A percentile compares a stretch with the other conserved stretches of the same genome.
phyloP scores from a whole-genome alignment of 768 basidiomycete genomes.

The Pulveroboletus sp. region DNA sequence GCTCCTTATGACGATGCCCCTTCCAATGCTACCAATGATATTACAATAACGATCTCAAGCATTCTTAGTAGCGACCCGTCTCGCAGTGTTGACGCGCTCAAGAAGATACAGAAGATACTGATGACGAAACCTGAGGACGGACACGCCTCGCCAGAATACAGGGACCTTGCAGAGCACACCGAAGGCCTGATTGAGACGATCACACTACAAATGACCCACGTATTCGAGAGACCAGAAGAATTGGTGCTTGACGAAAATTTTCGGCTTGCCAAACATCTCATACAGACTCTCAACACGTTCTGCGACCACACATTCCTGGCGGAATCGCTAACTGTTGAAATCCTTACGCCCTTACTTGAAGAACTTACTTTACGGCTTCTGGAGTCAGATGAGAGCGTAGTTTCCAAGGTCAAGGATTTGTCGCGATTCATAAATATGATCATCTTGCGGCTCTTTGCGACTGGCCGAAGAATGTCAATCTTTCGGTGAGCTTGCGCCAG shows the following conservation, averaged over 20 bases:
- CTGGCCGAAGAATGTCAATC: conserved; percentile 84
- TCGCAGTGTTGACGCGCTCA: conserved; percentile 89
- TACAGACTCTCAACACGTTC: conserved; percentile 93
- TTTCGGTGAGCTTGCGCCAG: conserved; percentile 62
- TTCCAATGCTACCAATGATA: conserved; percentile 45
- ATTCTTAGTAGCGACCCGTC: conserved; percentile 85
- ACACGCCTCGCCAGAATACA: conserved; percentile 65
- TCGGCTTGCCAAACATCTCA: conserved; percentile 93
- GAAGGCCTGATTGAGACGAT: conserved; percentile 89
- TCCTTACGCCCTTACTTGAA: conserved; percentile 82
- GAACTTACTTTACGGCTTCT: conserved; percentile 89
- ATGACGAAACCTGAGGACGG: conserved; percentile 73
- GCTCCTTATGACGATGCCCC: conserved; percentile 22
- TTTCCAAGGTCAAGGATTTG: conserved; percentile 86
- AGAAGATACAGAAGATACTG: conserved; percentile 87
- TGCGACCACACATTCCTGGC: conserved; percentile 89
- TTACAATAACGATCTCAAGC: conserved; percentile 81
- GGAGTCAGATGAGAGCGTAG: conserved; percentile 86
- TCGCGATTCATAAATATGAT: conserved; percentile 99
- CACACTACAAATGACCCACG: conserved; percentile 86
- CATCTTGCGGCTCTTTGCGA: conserved; percentile 88
- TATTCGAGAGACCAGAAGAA: conserved; percentile 81
- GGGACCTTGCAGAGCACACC: conserved; percentile 73
- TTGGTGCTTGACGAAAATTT: conserved; percentile 77
- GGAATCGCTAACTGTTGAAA: conserved; percentile 81